Evolutionary conservation across 1,284 basidiomycete species (phyloP).

Genomic region (Apiotrichum mycotoxinovorans): DNA sequence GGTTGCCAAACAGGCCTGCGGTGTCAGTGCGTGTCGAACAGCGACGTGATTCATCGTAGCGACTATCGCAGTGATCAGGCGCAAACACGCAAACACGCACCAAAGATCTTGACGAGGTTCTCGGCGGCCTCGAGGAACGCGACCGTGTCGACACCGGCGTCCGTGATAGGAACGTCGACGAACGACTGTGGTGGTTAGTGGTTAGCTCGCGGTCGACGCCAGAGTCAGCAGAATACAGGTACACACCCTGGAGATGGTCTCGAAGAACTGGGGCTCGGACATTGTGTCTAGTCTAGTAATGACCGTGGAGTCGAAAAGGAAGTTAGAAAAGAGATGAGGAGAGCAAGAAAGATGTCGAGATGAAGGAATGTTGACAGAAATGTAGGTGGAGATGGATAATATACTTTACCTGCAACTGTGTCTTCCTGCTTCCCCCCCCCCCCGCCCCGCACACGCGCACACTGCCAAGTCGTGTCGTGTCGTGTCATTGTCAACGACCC

Average conservation of each 20-base stretch:
- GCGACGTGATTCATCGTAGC: no score
- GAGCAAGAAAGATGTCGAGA: neutral
- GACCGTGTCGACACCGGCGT: constrained; percentile 81
- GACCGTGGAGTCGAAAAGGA: neutral
- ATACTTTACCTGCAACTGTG: no score
- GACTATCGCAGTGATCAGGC: no score
- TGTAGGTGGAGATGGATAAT: no score
- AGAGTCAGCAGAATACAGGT: neutral
- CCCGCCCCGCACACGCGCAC: no score
- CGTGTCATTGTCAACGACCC: no score
- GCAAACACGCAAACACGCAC: constrained; percentile 58
- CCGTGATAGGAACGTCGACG: constrained; percentile 80
- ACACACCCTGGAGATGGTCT: constrained; percentile 71
- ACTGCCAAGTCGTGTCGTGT: no score
- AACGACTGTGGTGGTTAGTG: constrained; percentile 66
- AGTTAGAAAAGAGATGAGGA: neutral
- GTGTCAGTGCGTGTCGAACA: neutral
- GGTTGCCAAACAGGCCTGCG: constrained; percentile 79
- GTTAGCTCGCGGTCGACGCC: neutral
- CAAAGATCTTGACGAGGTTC: constrained; percentile 86
- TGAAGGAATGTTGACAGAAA: neutral
- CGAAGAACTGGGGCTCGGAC: constrained; percentile 71
- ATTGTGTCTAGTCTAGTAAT: constrained; percentile 49
- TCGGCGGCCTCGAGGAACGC: constrained; percentile 85
- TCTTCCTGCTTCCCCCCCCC: no score